These are phyloP conservation scores for Lotus japonicus DNA, from an alignment of 306 rosid species.

Conservation along the genomic window DNA sequence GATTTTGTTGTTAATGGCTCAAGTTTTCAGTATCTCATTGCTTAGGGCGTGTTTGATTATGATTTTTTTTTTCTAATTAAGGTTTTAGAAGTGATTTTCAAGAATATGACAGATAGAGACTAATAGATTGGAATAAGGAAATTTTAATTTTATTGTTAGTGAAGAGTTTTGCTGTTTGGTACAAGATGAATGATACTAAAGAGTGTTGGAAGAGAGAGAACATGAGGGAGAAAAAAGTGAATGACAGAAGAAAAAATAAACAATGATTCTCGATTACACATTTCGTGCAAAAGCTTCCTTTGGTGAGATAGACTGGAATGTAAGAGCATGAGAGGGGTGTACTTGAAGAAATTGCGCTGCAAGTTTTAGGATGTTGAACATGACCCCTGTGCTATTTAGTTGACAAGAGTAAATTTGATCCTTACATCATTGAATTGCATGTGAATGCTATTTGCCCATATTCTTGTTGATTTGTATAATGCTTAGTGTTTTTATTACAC, in stretches of 20 bases:
- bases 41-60: constrained; percentile 8
- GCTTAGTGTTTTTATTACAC: background rate
- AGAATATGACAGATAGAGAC: background rate
- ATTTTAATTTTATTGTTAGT: background rate
- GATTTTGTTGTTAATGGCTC: background rate
- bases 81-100: background rate
- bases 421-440: background rate
- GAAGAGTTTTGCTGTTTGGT: no score
- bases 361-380: constrained; percentile 7
- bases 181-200: no score
- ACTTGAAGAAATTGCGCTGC: background rate
- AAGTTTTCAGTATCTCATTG: background rate
- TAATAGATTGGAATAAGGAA: background rate
- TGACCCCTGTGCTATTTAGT: background rate
- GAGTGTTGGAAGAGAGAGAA: no score
- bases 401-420: background rate
- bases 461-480: constrained; percentile 9
- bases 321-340: background rate
- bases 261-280: no score
- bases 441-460: background rate
- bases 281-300: no score
- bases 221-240: no score
- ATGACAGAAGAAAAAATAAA: no score
- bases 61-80: background rate
- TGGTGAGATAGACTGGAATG: background rate